Evolutionary conservation across 2,329 filamentous ascomycete genomes (phyloP).

Genomic region (Pseudopithomyces chartarum): DNA sequence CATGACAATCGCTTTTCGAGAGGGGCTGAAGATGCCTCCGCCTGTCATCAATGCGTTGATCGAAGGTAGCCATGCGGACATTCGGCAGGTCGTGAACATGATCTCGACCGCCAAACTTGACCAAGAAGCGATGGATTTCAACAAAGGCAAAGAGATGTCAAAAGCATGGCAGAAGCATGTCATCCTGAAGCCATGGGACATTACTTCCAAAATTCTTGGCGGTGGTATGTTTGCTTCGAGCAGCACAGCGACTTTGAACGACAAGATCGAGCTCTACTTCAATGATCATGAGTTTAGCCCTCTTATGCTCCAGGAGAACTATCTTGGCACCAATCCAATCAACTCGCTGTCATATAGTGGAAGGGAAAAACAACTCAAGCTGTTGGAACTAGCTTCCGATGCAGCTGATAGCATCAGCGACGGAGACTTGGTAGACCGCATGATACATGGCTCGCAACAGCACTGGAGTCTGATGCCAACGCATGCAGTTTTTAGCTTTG

Average conservation of each 20-base stretch:
- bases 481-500: constrained; percentile 93
- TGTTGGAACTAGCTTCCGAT: constrained; percentile 83
- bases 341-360: constrained; percentile 65
- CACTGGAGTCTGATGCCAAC: constrained; percentile 98
- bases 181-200: constrained; percentile 97
- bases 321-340: constrained; percentile 80
- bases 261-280: constrained; percentile 99
- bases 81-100: constrained; percentile 99
- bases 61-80: constrained; percentile 93
- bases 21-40: constrained; percentile 82
- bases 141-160: constrained; percentile 89
- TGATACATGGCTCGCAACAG: constrained; percentile 98
- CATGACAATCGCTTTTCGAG: constrained; percentile 92
- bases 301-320: constrained; percentile 98
- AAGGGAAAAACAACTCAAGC: constrained; percentile 75
- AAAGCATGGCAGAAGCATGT: constrained; percentile 99
- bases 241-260: constrained; percentile 87
- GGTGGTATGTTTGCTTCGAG: constrained; percentile 82
- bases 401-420: constrained; percentile 97
- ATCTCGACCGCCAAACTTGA: constrained; percentile 92
- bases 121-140: constrained; percentile 76
- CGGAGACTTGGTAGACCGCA: constrained; percentile 91
- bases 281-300: constrained; percentile 98
- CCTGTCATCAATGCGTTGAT: constrained; percentile 91
- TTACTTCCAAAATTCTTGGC: constrained; percentile 88